Percentiles rank a stretch among this genome's conserved stretches.
Evolutionary conservation across 1,284 basidiomycete genomes (phyloP).

Genomic region (Cryptococcus floricola): DNA sequence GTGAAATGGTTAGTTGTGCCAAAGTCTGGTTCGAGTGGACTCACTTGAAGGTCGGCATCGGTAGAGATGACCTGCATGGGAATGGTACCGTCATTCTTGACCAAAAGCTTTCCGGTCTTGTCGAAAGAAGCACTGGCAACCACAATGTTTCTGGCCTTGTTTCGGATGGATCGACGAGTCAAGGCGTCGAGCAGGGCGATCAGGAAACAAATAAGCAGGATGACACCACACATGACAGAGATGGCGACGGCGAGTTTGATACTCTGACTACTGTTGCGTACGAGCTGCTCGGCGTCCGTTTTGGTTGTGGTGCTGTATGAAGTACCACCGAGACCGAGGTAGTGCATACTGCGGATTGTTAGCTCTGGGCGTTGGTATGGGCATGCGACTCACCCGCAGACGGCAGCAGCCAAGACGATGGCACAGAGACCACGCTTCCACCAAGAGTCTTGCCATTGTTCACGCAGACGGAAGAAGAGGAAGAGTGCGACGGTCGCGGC

Average conservation of each 20-base stretch:
- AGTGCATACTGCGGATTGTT: conserved; percentile 48
- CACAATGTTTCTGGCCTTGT: conserved; percentile 52
- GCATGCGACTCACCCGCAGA: conserved; percentile 42
- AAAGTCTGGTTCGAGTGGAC: not conserved
- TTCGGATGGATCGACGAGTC: conserved; percentile 44
- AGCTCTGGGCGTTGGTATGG: not conserved
- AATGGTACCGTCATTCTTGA: conserved; percentile 53
- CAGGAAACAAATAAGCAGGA: conserved; percentile 49
- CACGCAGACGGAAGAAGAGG: conserved; percentile 52
- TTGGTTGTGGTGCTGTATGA: conserved; percentile 46
- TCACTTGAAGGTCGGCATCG: conserved; percentile 4
- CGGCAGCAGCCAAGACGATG: conserved; percentile 49
- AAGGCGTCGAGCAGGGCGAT: conserved; percentile 49
- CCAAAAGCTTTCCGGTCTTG: conserved; percentile 52
- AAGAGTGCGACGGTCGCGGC: conserved; percentile 51
- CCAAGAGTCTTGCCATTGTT: conserved; percentile 54
- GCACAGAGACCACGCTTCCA: conserved; percentile 52
- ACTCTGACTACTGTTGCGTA: conserved; percentile 31
- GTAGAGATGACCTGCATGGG: conserved; percentile 55
- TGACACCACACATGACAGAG: conserved; percentile 52
- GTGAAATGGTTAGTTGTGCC: not conserved
- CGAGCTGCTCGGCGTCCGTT: conserved; percentile 17
- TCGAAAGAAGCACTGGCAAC: conserved; percentile 53
- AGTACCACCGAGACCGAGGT: conserved; percentile 52
- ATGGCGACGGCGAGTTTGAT: conserved; percentile 51